Percentiles rank a stretch among this genome's conserved stretches.
Conservation (phyloP, 2,329 filamentous ascomycete genomes). For the Aspergillus ruber region DNA sequence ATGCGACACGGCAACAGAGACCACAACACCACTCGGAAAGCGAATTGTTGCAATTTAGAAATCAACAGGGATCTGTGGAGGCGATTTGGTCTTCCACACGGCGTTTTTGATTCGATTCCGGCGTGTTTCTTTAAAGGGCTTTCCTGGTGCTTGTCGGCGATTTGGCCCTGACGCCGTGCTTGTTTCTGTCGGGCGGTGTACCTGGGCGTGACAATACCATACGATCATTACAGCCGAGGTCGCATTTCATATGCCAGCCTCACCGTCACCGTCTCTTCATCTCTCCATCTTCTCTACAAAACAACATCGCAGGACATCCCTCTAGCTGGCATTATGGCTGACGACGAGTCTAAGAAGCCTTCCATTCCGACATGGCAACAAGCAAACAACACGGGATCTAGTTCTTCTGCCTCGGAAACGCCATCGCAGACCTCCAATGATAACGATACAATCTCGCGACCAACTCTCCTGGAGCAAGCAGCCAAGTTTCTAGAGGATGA, state of each 20-base stretch:
- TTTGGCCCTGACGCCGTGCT: background rate
- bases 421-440: constrained; percentile 20
- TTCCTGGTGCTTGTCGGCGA: background rate
- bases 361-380: constrained; percentile 39
- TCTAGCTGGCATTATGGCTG: constrained; percentile 22
- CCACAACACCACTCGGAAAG: background rate
- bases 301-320: background rate
- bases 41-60: background rate
- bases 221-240: constrained; percentile 14
- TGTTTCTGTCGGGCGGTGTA: background rate
- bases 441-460: constrained; percentile 16
- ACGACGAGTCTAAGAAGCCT: constrained; percentile 23
- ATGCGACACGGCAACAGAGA: background rate
- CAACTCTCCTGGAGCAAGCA: constrained; percentile 57
- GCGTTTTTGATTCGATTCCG: background rate
- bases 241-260: constrained; percentile 6
- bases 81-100: no score
- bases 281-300: background rate
- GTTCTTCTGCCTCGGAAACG: constrained; percentile 9
- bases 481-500: constrained; percentile 70
- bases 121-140: background rate
- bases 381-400: constrained; percentile 20
- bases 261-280: constrained; percentile 3
- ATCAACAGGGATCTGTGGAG: no score
- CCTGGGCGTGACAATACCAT: background rate